Percentiles rank a stretch among this genome's conserved stretches.
Evolutionary conservation across 1,284 basidiomycete species (phyloP).

Genomic region (Gymnopus androsaceus): DNA sequence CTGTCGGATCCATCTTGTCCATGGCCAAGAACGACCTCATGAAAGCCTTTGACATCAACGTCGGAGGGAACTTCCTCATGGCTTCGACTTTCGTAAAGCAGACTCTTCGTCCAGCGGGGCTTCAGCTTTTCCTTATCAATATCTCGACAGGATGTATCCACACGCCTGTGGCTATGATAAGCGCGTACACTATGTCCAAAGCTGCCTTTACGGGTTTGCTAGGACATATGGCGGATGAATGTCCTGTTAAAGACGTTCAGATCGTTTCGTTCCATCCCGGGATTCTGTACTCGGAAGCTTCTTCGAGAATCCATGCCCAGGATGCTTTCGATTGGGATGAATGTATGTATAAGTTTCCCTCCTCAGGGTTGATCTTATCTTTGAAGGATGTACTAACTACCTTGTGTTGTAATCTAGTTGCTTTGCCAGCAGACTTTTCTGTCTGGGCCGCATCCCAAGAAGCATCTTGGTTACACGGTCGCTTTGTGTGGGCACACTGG

Average conservation of each 20-base stretch:
- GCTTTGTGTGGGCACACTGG: constrained; percentile 2
- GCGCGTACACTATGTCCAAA: no score
- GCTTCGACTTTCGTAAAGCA: no score
- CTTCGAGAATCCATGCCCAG: background rate
- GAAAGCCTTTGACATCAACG: no score
- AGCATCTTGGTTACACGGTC: background rate
- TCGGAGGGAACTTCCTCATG: no score
- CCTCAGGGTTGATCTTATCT: background rate
- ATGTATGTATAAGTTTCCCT: background rate
- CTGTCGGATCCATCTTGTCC: no score
- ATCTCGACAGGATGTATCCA: no score
- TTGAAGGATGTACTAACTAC: no score
- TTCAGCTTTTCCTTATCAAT: no score
- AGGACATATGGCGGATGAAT: constrained; percentile 2
- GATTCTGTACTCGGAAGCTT: background rate
- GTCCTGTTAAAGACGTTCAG: background rate
- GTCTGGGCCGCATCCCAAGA: background rate
- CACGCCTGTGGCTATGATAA: no score
- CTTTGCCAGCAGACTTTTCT: background rate
- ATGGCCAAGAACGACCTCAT: no score
- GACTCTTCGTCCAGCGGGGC: no score
- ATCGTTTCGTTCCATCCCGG: constrained; percentile 2
- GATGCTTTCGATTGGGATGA: background rate
- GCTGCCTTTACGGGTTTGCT: no score
- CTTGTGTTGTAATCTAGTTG: background rate